Evolutionary conservation across 371 early-diverging fungal species (phyloP).

Genomic region (Dichotomocladium elegans): DNA sequence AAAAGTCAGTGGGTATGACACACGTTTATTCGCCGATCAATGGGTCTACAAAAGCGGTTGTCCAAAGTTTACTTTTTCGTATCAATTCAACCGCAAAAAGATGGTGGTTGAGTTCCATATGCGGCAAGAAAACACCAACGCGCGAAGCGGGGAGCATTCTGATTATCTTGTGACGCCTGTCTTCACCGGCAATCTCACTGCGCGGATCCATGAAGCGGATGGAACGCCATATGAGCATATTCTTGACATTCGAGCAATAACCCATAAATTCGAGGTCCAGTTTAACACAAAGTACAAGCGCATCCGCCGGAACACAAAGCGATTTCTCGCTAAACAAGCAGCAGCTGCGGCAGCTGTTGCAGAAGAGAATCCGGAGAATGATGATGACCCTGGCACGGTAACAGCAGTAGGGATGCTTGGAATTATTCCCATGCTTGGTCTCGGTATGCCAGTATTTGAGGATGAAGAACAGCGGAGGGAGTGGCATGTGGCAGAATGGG

Average conservation of each 20-base stretch:
- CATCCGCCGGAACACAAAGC: conserved; percentile 80
- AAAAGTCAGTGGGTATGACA: conserved; percentile 77
- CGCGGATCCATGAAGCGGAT: conserved; percentile 91
- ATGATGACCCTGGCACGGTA: conserved; percentile 56
- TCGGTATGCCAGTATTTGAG: conserved; percentile 71
- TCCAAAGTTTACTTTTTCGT: conserved; percentile 78
- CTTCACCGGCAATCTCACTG: conserved; percentile 81
- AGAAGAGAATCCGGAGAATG: conserved; percentile 59
- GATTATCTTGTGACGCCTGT: conserved; percentile 37
- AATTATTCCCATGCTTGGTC: conserved; percentile 52
- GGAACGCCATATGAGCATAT: conserved; percentile 93
- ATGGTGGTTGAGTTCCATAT: conserved; percentile 90
- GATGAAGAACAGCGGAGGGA: conserved; percentile 66
- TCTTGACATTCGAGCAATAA: conserved; percentile 73
- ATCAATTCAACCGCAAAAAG: conserved; percentile 89
- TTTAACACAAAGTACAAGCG: conserved; percentile 97
- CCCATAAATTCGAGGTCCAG: conserved; percentile 81
- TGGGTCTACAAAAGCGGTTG: conserved; percentile 91
- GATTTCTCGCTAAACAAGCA: conserved; percentile 75
- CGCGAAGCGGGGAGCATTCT: not conserved
- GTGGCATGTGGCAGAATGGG: conserved; percentile 81
- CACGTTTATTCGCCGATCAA: conserved; percentile 83
- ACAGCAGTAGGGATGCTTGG: conserved; percentile 34
- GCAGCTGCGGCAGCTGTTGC: conserved; percentile 77
- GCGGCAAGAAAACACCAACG: conserved; percentile 78